Evolutionary conservation across 805 yeast species (phyloP), one percentile per base, ranked within the genome.

Genomic region (Ogataea nonfermentans): DNA sequence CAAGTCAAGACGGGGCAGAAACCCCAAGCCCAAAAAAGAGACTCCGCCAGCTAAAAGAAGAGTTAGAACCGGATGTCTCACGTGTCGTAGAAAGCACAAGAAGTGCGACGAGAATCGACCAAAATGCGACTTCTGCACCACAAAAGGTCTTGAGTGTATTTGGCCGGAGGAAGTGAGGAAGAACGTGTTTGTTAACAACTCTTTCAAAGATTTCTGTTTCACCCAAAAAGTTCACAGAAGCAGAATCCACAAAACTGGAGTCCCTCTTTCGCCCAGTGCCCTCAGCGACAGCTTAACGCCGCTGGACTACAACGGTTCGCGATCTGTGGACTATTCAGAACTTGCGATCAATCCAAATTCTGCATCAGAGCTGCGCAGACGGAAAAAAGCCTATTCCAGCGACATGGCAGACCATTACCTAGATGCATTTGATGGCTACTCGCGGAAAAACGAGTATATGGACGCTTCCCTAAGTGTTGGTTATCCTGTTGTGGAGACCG

Each of bases 91-190:
- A 38, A 63, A 75, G 36, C 79, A 73, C 52, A 69, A 73, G 61
- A 73, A 73, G 47, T 73, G 81, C 56, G 81, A 75, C 55, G 81
- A 76, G 50, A 71, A 68, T 39, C 53, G 64, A 31, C 81, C 81
- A 2, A 70, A 70, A 22, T 76, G 82, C 55, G 58, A 63, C 8
- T 68, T 67, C 32, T 75, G 81, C 48, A 35, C 53, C 9, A 44
- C 57, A 6, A 68, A 70, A 45, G 49, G 56, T 29, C 39, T 67
- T 51, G 68, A 51, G 38, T 64, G 68, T 46, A 54, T 61, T 22
- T 64, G 68, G 68, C 68, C 66, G 2, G 61, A 57, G 39, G 55
- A 55, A 29, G 61, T 53, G 22, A 55, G 54, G 38, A 51, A 53
- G 38, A 47, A 49, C 42, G 41, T 47, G 14, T 48, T 57, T 49